Conservation (phyloP, 2,329 filamentous ascomycete genomes). For the Colletotrichum chlorophyti region DNA sequence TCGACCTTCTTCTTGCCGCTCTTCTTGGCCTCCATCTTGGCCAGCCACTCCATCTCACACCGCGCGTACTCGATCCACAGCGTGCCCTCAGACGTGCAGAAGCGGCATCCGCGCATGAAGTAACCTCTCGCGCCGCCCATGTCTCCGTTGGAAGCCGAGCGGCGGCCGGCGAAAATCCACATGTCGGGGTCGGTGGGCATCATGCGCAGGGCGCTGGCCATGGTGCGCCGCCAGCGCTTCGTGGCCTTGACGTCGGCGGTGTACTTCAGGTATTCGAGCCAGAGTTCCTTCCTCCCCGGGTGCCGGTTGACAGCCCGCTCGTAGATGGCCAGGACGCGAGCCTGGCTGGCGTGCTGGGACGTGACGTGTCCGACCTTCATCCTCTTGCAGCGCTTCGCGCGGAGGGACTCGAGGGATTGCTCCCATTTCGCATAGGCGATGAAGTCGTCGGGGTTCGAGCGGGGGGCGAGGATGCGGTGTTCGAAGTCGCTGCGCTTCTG, state of each 20-base stretch:
- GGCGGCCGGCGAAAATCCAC: constrained; percentile 85
- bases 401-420: constrained; percentile 74
- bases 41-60: constrained; percentile 91
- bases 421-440: constrained; percentile 82
- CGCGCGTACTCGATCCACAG: constrained; percentile 92
- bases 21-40: constrained; percentile 78
- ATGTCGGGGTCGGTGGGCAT: constrained; percentile 84
- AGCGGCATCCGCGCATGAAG: constrained; percentile 89
- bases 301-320: constrained; percentile 87
- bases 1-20: constrained; percentile 64
- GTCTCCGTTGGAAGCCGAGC: constrained; percentile 81
- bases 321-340: constrained; percentile 86
- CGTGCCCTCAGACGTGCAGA: constrained; percentile 76
- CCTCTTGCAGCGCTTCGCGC: constrained; percentile 82
- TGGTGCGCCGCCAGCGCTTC: constrained; percentile 69
- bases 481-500: constrained; percentile 93
- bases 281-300: constrained; percentile 79
- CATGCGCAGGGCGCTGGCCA: constrained; percentile 77
- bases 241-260: constrained; percentile 71
- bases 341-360: constrained; percentile 75
- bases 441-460: constrained; percentile 79
- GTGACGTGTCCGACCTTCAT: constrained; percentile 74
- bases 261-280: constrained; percentile 90
- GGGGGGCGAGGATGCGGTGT: constrained; percentile 85
- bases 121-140: constrained; percentile 84